Evolutionary conservation across 2,329 filamentous ascomycete genomes (phyloP).

Genomic region (Talaromyces rugulosus): DNA sequence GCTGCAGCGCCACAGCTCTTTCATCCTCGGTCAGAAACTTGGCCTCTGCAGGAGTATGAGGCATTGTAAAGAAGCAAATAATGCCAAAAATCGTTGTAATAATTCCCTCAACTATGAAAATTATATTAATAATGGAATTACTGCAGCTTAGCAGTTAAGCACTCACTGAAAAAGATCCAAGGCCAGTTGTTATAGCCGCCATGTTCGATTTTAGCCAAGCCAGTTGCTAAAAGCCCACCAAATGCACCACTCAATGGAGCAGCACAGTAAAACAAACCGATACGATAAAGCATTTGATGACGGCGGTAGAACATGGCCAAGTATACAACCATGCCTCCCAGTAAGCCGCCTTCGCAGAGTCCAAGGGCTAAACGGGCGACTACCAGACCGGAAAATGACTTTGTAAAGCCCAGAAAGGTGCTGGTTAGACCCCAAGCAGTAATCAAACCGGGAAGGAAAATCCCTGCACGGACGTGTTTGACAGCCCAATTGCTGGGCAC

Average conservation of each 20-base stretch:
- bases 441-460: neutral
- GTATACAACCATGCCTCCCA: slow-evolving; percentile 30
- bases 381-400: slow-evolving; percentile 24
- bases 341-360: slow-evolving; percentile 32
- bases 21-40: slow-evolving; percentile 24
- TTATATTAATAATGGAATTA: too few relatives aligned
- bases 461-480: neutral
- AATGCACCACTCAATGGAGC: slow-evolving; percentile 46
- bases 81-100: slow-evolving; percentile 11
- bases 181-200: slow-evolving; percentile 26
- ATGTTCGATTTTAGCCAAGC: slow-evolving; percentile 26
- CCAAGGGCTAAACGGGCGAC: slow-evolving; percentile 29
- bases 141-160: neutral
- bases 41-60: slow-evolving; percentile 28
- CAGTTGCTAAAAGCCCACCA: slow-evolving; percentile 32
- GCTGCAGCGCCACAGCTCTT: slow-evolving; percentile 15
- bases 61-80: slow-evolving; percentile 23
- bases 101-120: neutral
- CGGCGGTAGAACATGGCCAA: slow-evolving; percentile 33
- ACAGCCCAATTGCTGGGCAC: slow-evolving; percentile 16
- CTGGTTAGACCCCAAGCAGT: neutral
- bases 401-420: slow-evolving; percentile 27
- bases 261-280: slow-evolving; percentile 47
- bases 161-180: slow-evolving; percentile 37
- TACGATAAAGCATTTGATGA: slow-evolving; percentile 30